A percentile compares a stretch with the other conserved stretches of the same genome.
phyloP scores from a whole-genome alignment of 2,329 filamentous ascomycete genomes.

The Aspergillus viridinutans region DNA sequence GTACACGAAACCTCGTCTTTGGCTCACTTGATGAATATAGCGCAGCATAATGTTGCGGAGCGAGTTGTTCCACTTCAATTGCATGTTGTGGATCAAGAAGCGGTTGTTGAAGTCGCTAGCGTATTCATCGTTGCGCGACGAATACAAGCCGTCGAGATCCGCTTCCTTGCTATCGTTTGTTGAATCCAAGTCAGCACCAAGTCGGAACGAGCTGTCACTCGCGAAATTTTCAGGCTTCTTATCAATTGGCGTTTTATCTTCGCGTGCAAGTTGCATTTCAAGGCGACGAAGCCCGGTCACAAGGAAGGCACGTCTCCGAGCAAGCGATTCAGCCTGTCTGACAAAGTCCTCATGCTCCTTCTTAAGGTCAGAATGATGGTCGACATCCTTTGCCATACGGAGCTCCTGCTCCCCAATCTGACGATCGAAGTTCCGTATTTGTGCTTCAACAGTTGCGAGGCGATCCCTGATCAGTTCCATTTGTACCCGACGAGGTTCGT shows the following conservation, averaged over 20 bases:
- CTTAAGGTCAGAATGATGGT: conserved; percentile 44
- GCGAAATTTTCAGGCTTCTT: conserved; percentile 18
- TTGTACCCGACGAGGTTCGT: conserved; percentile 85
- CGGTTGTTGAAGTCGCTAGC: conserved; percentile 96
- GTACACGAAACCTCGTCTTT: conserved; percentile 93
- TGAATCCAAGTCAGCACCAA: conserved; percentile 34
- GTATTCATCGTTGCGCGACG: conserved; percentile 71
- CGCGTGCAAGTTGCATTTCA: conserved; percentile 43
- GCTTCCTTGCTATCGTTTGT: conserved; percentile 53
- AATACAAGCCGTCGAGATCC: conserved; percentile 56
- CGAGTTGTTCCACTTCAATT: conserved; percentile 97
- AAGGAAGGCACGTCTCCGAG: conserved; percentile 57
- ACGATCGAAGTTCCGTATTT: conserved; percentile 70
- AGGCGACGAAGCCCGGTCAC: conserved; percentile 55
- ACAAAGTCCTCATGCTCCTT: conserved; percentile 49
- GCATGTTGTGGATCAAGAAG: conserved; percentile 96
- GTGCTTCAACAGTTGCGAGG: conserved; percentile 70
- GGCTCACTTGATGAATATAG: conserved; percentile 95
- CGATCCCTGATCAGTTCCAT: conserved; percentile 78
- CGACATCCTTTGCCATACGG: conserved; percentile 51
- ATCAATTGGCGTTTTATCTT: conserved; percentile 50
- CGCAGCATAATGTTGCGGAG: conserved; percentile 92
- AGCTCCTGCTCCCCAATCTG: conserved; percentile 73
- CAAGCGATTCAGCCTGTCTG: conserved; percentile 54
- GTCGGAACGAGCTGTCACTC: conserved; percentile 23